Percentiles rank a stretch among this genome's conserved stretches.
These are phyloP conservation scores for Corymbia citriodora DNA, from an alignment of 441 rosid species.

Conservation along the genomic window DNA sequence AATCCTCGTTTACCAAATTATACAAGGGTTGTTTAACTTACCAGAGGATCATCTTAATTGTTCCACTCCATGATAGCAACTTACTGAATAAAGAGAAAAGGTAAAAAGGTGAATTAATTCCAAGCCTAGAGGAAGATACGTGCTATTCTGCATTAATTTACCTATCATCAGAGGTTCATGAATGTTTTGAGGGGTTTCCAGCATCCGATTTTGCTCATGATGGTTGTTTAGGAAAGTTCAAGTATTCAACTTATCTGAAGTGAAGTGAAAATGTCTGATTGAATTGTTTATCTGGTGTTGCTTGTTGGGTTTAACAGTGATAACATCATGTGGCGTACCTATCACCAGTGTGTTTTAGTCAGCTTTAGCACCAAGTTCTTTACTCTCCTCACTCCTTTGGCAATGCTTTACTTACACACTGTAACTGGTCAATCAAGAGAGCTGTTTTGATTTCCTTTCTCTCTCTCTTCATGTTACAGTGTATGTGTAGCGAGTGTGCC, in stretches of 20 bases:
- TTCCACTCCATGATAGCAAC: neutral
- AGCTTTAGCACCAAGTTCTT: neutral
- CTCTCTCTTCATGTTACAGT: conserved; percentile 33
- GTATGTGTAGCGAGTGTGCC: conserved; percentile 95
- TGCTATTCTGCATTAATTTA: neutral
- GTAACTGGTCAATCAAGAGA: neutral
- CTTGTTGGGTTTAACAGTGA: neutral
- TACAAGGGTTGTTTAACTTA: neutral
- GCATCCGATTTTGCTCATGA: neutral
- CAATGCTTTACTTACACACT: neutral
- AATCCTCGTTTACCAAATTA: neutral
- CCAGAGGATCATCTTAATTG: neutral
- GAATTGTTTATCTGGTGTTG: neutral
- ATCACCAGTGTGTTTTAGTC: neutral
- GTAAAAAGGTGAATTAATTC: neutral
- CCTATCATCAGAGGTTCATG: neutral
- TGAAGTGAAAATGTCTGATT: neutral
- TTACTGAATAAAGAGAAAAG: neutral
- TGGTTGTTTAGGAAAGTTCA: neutral
- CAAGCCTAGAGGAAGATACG: neutral
- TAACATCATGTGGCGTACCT: neutral
- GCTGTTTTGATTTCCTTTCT: neutral
- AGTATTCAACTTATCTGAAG: neutral
- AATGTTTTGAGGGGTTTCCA: neutral
- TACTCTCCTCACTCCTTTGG: neutral